Evolutionary conservation across 768 basidiomycete genomes (phyloP).

Genomic region (Mycena crocata): DNA sequence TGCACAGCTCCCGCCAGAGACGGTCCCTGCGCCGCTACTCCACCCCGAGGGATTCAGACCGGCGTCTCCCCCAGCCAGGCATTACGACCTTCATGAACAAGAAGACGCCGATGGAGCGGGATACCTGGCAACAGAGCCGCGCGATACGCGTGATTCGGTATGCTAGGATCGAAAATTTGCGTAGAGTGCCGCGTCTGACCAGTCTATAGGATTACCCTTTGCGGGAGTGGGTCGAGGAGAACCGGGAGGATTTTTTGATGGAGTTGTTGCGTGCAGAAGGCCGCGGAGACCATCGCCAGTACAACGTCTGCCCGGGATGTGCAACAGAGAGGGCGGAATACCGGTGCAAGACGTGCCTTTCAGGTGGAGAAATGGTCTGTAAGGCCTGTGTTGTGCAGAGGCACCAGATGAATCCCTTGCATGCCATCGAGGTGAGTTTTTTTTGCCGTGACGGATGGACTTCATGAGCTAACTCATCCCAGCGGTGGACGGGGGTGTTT

Average conservation of each 20-base stretch:
- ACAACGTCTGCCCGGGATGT: background rate
- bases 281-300: background rate
- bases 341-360: background rate
- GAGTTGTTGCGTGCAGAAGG: background rate
- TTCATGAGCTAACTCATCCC: too few species aligned
- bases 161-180: background rate
- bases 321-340: background rate
- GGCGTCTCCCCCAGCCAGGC: background rate
- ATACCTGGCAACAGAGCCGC: background rate
- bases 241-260: background rate
- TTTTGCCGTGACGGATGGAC: too few species aligned
- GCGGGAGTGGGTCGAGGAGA: background rate
- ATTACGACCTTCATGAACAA: background rate
- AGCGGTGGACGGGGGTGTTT: too few species aligned
- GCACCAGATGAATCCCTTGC: background rate
- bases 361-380: background rate
- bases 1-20: background rate
- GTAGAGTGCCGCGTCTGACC: background rate
- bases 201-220: background rate
- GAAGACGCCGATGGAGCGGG: background rate
- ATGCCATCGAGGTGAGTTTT: background rate
- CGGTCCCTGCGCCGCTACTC: background rate
- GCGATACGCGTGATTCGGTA: background rate
- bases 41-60: background rate
- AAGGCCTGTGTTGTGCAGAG: background rate